Conservation (phyloP, 148 eudicot species). For the Nepenthes mirabilis region DNA sequence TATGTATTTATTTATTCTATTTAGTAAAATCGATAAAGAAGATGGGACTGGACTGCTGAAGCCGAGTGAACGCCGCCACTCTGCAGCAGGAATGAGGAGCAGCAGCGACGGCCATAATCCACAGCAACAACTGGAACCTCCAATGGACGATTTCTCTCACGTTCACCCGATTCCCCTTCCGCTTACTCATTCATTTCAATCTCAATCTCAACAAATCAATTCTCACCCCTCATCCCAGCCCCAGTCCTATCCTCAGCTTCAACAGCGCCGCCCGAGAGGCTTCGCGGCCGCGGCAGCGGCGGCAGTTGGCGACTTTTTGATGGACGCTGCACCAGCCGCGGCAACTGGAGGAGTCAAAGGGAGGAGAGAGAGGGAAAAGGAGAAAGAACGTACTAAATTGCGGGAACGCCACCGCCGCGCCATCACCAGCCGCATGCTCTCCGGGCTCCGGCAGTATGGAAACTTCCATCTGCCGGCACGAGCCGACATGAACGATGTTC, state of each 20-base stretch:
- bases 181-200: conserved; percentile 3
- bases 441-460: conserved; percentile 70
- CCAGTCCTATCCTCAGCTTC: conserved; percentile 17
- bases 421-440: conserved; percentile 67
- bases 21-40: too few species aligned
- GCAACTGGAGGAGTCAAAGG: conserved; percentile 16
- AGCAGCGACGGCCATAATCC: conserved; percentile 5
- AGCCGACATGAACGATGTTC: conserved; percentile 68
- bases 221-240: not conserved
- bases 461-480: conserved; percentile 55
- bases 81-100: conserved; percentile 20
- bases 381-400: conserved; percentile 66
- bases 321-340: conserved; percentile 9
- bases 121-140: conserved; percentile 21
- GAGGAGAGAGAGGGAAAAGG: conserved; percentile 57
- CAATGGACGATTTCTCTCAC: conserved; percentile 9
- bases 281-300: conserved; percentile 33
- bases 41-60: too few species aligned
- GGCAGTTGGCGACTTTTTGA: not conserved
- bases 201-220: not conserved
- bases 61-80: not conserved
- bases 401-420: conserved; percentile 71
- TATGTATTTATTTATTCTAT: too few species aligned
- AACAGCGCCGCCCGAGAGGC: conserved; percentile 54
- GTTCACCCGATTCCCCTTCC: not conserved